phyloP scores from a whole-genome alignment of 108 stramenopile genomes.

The Seminavis robusta region DNA sequence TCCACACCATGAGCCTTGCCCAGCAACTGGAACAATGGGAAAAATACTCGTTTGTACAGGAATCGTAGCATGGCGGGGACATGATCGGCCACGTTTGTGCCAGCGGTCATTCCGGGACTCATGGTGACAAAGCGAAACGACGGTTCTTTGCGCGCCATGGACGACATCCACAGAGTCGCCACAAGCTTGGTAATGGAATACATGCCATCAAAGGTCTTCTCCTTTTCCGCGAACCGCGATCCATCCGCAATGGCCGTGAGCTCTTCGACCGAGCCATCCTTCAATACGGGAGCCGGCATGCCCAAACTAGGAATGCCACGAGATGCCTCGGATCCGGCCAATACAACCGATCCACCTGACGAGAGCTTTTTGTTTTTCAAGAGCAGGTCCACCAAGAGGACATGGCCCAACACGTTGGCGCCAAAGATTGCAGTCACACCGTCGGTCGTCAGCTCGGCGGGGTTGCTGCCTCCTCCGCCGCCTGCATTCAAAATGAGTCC shows the following conservation, averaged over 20 bases:
- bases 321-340: neutral
- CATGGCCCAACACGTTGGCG: slow-evolving; percentile 7
- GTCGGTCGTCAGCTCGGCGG: neutral
- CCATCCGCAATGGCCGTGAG: slow-evolving; percentile 3
- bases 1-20: slow-evolving; percentile 10
- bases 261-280: slow-evolving; percentile 7
- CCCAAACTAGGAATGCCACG: slow-evolving; percentile 3
- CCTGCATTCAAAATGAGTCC: slow-evolving; percentile 13
- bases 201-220: neutral
- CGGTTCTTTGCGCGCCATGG: slow-evolving; percentile 5
- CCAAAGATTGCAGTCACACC: slow-evolving; percentile 1
- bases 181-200: neutral
- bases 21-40: too few relatives aligned
- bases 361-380: slow-evolving; percentile 9
- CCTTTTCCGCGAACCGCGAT: neutral
- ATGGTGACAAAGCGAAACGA: slow-evolving; percentile 5
- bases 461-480: neutral
- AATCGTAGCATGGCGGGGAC: too few relatives aligned
- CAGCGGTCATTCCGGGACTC: slow-evolving; percentile 4
- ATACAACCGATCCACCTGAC: slow-evolving; percentile 7
- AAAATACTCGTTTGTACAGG: too few relatives aligned
- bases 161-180: slow-evolving; percentile 1
- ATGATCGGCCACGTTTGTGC: neutral
- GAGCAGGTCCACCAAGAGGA: slow-evolving; percentile 7
- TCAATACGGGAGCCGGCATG: neutral